Conservation (phyloP, 2,329 filamentous ascomycete species). For the Tolypocladium tropicale region DNA sequence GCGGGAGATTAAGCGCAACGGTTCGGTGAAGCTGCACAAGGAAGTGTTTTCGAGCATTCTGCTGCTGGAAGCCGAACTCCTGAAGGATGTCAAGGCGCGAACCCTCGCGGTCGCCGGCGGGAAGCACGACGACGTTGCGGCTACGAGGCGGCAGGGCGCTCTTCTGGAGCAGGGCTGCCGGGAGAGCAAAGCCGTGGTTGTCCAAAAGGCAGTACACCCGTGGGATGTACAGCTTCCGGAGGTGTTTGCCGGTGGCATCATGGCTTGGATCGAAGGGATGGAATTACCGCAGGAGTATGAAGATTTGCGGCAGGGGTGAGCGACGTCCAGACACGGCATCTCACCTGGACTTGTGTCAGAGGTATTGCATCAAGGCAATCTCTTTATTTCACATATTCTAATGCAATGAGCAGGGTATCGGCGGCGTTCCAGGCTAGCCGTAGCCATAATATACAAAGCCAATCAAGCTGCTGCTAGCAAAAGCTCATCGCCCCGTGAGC, state of each 20-base stretch:
- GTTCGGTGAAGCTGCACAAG: neutral
- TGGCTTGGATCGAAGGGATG: slow-evolving; percentile 21
- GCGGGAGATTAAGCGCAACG: neutral
- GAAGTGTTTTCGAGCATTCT: slow-evolving; percentile 2
- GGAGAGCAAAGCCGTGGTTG: slow-evolving; percentile 18
- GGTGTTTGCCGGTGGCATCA: slow-evolving; percentile 24
- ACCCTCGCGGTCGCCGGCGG: slow-evolving; percentile 19
- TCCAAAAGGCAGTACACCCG: slow-evolving; percentile 25
- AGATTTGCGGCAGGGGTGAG: slow-evolving; percentile 1
- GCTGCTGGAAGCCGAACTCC: neutral
- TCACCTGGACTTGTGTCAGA: neutral
- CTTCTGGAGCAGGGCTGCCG: slow-evolving; percentile 12
- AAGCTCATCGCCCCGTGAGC: neutral
- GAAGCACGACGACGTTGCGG: slow-evolving; percentile 21
- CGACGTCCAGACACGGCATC: neutral
- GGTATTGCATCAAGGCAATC: neutral
- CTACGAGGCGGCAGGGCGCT: slow-evolving; percentile 17
- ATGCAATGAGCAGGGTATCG: neutral
- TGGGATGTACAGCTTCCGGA: slow-evolving; percentile 30
- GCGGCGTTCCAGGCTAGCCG: neutral
- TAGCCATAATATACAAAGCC: neutral
- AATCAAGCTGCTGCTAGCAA: neutral
- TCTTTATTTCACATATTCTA: neutral
- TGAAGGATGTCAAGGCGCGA: slow-evolving; percentile 7
- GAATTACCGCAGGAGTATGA: slow-evolving; percentile 17